Evolutionary conservation across 441 rosid genomes (phyloP).

Genomic region (Rhodomyrtus psidioides): DNA sequence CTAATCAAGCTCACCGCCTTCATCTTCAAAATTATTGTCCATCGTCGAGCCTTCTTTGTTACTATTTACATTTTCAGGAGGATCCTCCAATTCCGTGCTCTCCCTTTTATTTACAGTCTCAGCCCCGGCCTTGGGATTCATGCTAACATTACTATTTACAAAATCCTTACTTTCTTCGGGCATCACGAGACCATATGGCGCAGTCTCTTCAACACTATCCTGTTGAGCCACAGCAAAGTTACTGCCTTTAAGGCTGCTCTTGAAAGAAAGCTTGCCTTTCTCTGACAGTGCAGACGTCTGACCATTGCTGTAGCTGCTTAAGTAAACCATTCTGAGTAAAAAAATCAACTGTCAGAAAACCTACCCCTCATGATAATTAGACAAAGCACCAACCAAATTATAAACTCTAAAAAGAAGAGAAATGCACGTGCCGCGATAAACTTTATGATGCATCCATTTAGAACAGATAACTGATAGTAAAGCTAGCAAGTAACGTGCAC

Average conservation of each 20-base stretch:
- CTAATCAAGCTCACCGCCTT: constrained; percentile 44
- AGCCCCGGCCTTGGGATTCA: constrained; percentile 15
- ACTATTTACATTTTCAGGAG: constrained; percentile 48
- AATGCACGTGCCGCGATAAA: not conserved
- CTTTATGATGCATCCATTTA: not conserved
- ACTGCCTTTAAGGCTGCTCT: constrained; percentile 18
- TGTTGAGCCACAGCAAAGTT: constrained; percentile 4
- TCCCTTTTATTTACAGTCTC: constrained; percentile 57
- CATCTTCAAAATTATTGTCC: constrained; percentile 50
- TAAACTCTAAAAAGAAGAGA: not conserved
- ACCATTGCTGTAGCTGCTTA: constrained; percentile 12
- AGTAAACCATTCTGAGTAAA: constrained; percentile 12
- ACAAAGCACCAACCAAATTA: not conserved
- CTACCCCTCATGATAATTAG: not conserved
- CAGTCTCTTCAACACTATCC: constrained; percentile 20
- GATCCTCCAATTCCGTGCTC: constrained; percentile 33
- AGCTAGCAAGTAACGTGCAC: not conserved
- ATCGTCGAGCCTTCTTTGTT: constrained; percentile 23
- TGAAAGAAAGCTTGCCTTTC: constrained; percentile 21
- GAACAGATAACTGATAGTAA: not conserved
- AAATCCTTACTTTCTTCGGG: constrained; percentile 23
- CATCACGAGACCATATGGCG: constrained; percentile 22
- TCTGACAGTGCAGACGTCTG: constrained; percentile 27
- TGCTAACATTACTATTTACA: constrained; percentile 35
- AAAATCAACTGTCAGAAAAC: not conserved